phyloP scores from a whole-genome alignment of 1,139 yeast species.

The Nematodospora anomalae region DNA sequence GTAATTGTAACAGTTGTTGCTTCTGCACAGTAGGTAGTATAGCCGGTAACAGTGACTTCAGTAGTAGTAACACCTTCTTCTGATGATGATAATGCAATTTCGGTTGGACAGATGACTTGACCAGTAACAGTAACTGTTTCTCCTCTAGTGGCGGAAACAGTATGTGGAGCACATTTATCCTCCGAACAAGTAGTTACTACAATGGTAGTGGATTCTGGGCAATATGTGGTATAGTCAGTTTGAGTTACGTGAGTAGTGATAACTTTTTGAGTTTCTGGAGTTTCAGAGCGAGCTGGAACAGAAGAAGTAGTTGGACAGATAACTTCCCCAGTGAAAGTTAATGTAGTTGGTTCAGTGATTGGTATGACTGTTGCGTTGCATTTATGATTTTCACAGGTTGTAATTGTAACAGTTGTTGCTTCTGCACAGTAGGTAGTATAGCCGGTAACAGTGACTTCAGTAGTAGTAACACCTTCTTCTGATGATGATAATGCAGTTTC shows the following conservation, averaged over 20 bases:
- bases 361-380: constrained; percentile 10
- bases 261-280: background rate
- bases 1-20: constrained; percentile 11
- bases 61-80: background rate
- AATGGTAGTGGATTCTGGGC: constrained; percentile 13
- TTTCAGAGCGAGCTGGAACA: background rate
- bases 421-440: constrained; percentile 15
- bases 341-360: constrained; percentile 8
- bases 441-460: constrained; percentile 10
- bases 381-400: constrained; percentile 8
- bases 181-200: constrained; percentile 6
- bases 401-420: constrained; percentile 9
- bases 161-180: constrained; percentile 6
- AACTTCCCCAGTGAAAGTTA: constrained; percentile 8
- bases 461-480: background rate
- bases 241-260: constrained; percentile 3
- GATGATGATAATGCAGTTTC: constrained; percentile 3
- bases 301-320: background rate
- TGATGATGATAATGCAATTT: background rate
- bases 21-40: constrained; percentile 15
- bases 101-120: constrained; percentile 8
- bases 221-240: constrained; percentile 12
- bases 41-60: constrained; percentile 10
- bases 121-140: constrained; percentile 10
- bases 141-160: constrained; percentile 6